phyloP scores from a whole-genome alignment of 371 early-diverging fungal species.

The Polyrhizophydium stewartii region DNA sequence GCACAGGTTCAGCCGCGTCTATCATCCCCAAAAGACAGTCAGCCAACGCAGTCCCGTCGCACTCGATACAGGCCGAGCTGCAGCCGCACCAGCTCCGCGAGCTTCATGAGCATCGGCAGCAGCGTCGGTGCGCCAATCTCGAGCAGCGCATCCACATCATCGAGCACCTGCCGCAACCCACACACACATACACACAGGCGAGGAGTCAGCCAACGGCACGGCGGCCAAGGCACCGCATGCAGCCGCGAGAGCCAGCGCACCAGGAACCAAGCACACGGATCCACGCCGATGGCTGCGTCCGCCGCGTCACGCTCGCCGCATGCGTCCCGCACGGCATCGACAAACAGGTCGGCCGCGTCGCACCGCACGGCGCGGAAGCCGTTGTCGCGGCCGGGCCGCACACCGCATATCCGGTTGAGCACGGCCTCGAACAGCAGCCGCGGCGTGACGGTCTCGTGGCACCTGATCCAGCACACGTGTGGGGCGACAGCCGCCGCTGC shows the following conservation, averaged over 20 bases:
- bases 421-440: conserved; percentile 71
- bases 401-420: conserved; percentile 54
- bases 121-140: conserved; percentile 60
- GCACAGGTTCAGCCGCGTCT: conserved; percentile 59
- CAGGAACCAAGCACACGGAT: neutral
- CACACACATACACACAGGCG: neutral
- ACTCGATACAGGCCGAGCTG: neutral
- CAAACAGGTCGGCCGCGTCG: conserved; percentile 67
- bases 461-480: conserved; percentile 59
- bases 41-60: neutral
- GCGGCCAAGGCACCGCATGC: neutral
- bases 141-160: conserved; percentile 77
- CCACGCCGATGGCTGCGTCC: neutral
- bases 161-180: conserved; percentile 34
- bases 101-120: conserved; percentile 61
- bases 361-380: conserved; percentile 45
- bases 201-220: too few relatives aligned
- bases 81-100: conserved; percentile 61
- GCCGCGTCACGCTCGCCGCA: neutral
- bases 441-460: conserved; percentile 69
- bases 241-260: neutral
- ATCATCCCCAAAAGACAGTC: neutral
- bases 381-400: conserved; percentile 30
- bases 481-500: conserved; percentile 6
- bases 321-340: conserved; percentile 23